phyloP scores from a whole-genome alignment of 441 rosid species.

The Populus trichocarpa region DNA sequence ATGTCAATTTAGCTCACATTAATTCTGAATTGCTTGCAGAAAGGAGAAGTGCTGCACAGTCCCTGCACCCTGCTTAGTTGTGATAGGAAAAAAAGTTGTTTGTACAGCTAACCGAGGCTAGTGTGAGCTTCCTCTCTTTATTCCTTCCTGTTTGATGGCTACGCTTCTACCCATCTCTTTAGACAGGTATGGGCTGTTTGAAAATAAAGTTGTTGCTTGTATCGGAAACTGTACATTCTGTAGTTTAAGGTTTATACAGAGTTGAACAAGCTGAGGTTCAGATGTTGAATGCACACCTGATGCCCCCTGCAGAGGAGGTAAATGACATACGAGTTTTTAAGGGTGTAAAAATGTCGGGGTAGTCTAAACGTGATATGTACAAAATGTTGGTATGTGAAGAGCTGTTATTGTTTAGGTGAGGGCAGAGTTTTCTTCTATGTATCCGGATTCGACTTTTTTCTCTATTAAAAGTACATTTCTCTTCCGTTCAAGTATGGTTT shows the following conservation, averaged over 20 bases:
- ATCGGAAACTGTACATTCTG: slow-evolving; percentile 53
- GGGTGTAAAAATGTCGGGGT: slow-evolving; percentile 39
- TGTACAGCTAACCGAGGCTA: slow-evolving; percentile 70
- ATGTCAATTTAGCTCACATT: not conserved
- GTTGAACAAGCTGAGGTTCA: slow-evolving; percentile 37
- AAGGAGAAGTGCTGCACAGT: slow-evolving; percentile 40
- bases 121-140: slow-evolving; percentile 32
- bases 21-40: slow-evolving; percentile 36
- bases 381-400: slow-evolving; percentile 29
- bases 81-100: slow-evolving; percentile 20
- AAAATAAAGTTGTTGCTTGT: slow-evolving; percentile 38
- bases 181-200: slow-evolving; percentile 34
- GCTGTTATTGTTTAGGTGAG: slow-evolving; percentile 30
- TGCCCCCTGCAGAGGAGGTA: slow-evolving; percentile 22
- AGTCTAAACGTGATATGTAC: slow-evolving; percentile 33
- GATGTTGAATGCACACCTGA: slow-evolving; percentile 28
- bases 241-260: slow-evolving; percentile 45
- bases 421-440: slow-evolving; percentile 27
- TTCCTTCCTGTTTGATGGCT: slow-evolving; percentile 17
- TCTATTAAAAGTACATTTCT: slow-evolving; percentile 19
- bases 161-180: slow-evolving; percentile 31
- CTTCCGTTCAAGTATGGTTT: not conserved
- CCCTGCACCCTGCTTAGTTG: slow-evolving; percentile 22
- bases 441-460: slow-evolving; percentile 1
- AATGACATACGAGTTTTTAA: slow-evolving; percentile 31